Base-by-base conservation (phyloP, 2,329 filamentous ascomycete species). In the Aspergillus texensis region DNA sequence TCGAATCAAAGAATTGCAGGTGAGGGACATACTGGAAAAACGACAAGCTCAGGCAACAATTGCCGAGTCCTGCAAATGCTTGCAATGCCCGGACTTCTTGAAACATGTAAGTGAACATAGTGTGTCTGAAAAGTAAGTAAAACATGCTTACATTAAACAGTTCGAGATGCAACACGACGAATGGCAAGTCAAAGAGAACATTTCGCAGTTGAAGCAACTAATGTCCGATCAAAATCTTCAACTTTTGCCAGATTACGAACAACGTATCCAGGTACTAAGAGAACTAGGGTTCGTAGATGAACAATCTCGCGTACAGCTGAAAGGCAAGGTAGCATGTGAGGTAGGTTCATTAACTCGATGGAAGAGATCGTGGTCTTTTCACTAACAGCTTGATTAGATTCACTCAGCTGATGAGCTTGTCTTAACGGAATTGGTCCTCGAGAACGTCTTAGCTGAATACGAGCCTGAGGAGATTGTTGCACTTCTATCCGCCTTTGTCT, bases 241-340 rank as follows among this genome's bases (percentile, higher is more conserved):
- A 74, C 86, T 99, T 5, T 86, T 99, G 11, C 95, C 95, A 0
- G 95, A 99, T 79, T 99, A 99, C 75, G 92, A 98, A 74, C 95
- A 98, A 79, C 90, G 95, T 57, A 92, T 98, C 43, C 88, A 91
- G 66, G 95, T 99, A 0, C 85, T 99, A 53, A 94, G 92, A 75
- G 94, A 98, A 69, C 86, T 99, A 9, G 90, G 89, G 6, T 99
- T 99, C 76, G 91, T 99, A 69, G 95, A 99, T 72, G 89, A 91
- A 4, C 88, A 90, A 52, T 90, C 89, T 5, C 89, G 94, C 26
- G 96, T 99, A 45, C 92, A 96, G 80, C 86, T 99, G 67, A 99
- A 99, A 80, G 95, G 95, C 78, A 98, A 98, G 78, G 95, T 99
- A 26, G 95, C 95, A 5, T 99, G 95, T 80, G 95, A 99, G 79